Evolutionary conservation across 1,284 basidiomycete genomes (phyloP).

Genomic region (Exobasidium rhododendri): DNA sequence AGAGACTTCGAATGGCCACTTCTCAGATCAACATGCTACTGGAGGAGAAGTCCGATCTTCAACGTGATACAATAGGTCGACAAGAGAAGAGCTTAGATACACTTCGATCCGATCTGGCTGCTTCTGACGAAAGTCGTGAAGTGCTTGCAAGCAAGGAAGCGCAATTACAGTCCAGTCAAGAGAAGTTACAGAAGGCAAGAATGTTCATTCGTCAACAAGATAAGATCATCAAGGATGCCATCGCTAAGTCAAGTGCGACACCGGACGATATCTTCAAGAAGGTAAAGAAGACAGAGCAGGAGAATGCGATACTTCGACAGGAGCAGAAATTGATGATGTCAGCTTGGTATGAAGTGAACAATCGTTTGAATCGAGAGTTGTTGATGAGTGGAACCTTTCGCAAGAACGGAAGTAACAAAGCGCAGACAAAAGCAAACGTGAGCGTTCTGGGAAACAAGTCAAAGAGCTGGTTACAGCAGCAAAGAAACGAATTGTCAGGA

Average conservation of each 20-base stretch:
- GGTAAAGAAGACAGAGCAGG: slow-evolving; percentile 23
- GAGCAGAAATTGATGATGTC: slow-evolving; percentile 39
- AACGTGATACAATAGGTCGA: slow-evolving; percentile 57
- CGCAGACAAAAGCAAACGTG: not conserved
- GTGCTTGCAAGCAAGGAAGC: slow-evolving; percentile 73
- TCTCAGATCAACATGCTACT: slow-evolving; percentile 65
- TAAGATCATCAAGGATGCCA: slow-evolving; percentile 47
- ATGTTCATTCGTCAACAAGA: slow-evolving; percentile 91
- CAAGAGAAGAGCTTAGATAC: slow-evolving; percentile 67
- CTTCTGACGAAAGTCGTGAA: slow-evolving; percentile 68
- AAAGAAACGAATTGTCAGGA: slow-evolving; percentile 5
- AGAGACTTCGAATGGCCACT: slow-evolving; percentile 86
- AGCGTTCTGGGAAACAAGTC: slow-evolving; percentile 1
- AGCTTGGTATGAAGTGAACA: slow-evolving; percentile 17
- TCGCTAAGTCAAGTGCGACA: slow-evolving; percentile 1
- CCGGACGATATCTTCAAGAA: slow-evolving; percentile 11
- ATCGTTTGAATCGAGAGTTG: not conserved
- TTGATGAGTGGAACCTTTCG: slow-evolving; percentile 4
- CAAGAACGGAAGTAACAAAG: not conserved
- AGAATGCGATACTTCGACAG: slow-evolving; percentile 22
- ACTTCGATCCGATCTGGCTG: slow-evolving; percentile 70
- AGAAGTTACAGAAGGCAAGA: slow-evolving; percentile 78
- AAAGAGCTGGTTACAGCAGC: slow-evolving; percentile 15
- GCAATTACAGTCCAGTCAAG: slow-evolving; percentile 66
- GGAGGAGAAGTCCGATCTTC: slow-evolving; percentile 84